phyloP scores from a whole-genome alignment of 495 filamentous ascomycete genomes.

The Hyaloscypha finlandica region DNA sequence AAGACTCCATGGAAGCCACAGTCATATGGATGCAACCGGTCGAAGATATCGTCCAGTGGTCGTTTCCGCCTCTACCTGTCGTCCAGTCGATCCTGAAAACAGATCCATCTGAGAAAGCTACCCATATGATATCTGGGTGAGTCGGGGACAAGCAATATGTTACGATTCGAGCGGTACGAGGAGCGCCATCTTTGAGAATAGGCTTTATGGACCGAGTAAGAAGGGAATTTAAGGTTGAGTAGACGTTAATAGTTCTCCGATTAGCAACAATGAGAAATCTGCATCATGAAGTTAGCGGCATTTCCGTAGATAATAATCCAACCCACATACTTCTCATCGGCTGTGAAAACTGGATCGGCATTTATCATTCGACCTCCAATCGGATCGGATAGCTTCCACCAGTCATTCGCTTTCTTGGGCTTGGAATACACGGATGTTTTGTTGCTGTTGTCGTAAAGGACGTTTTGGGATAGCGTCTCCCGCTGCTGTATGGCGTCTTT shows the following conservation, averaged over 20 bases:
- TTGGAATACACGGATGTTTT: background rate
- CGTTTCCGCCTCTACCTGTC: conserved; percentile 50
- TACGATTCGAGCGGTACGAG: conserved; percentile 42
- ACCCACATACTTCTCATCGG: conserved; percentile 73
- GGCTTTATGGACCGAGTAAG: conserved; percentile 64
- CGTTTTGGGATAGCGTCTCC: background rate
- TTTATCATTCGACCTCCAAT: conserved; percentile 70
- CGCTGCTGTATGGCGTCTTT: background rate
- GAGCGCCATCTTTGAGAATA: conserved; percentile 20
- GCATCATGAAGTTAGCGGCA: conserved; percentile 47
- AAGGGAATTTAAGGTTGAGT: conserved; percentile 77
- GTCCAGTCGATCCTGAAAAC: conserved; percentile 80
- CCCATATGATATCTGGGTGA: conserved; percentile 62
- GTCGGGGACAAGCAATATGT: conserved; percentile 61
- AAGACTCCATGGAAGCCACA: conserved; percentile 43
- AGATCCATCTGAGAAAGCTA: conserved; percentile 64
- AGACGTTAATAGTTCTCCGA: conserved; percentile 69
- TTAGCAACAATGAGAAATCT: conserved; percentile 67
- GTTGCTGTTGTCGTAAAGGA: background rate
- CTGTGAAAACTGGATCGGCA: conserved; percentile 75
- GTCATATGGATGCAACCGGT: conserved; percentile 46
- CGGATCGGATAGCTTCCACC: conserved; percentile 61
- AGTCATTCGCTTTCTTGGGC: conserved; percentile 9
- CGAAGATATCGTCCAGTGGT: conserved; percentile 40
- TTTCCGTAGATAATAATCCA: conserved; percentile 21